Base-by-base conservation (phyloP, 495 filamentous ascomycete species). In the Chaetomium tenue region DNA sequence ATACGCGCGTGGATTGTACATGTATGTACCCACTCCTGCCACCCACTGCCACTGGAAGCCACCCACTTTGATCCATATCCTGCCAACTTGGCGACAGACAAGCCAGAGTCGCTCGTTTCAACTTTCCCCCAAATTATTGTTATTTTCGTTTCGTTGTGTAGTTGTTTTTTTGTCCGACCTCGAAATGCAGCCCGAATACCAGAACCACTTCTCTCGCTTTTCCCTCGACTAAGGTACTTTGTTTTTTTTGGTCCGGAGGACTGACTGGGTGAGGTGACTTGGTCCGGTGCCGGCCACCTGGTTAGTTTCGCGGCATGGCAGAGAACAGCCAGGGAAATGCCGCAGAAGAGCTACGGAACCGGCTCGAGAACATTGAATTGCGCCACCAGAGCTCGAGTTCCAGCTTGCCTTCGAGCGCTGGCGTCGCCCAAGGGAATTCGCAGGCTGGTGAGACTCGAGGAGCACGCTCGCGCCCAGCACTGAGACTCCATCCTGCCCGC, bases 341-440 rank as follows among this genome's bases (percentile, higher is more conserved):
- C 61, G 47, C 66, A 37, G 69, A 69, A 47, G 59, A 63, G 26
- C 51, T 69, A 26, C 65, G 66, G 40, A 66, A 65, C 20, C 69
- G 63, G 23, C 63, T 68, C 22, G 72, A 71, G 22, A 57, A 66
- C n/a, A 66, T 75, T 22, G 70, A 72, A 57, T 22, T 63, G 58
- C 71, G 69, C 51, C 66, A 63, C 40, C 68, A 57, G 7, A 12
- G 2, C 51, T 25, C 55, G 39, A 54, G 55, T 51, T 25, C 55
- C 26, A 54, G 55, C 37, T 30, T 20, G 12, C 63, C 54, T 42
- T 25, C 28, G 8, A 15, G 37, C 47, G 37, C 61, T 39, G 28
- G 46, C 22, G 12, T 39, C 42, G 42, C 59, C 25, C 39, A 28
- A 28, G 22, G 26, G 25, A 30, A 33, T 26, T 23, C 16, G 28